phyloP scores from a whole-genome alignment of 2,329 filamentous ascomycete genomes.

The Thielaviopsis musarum region DNA sequence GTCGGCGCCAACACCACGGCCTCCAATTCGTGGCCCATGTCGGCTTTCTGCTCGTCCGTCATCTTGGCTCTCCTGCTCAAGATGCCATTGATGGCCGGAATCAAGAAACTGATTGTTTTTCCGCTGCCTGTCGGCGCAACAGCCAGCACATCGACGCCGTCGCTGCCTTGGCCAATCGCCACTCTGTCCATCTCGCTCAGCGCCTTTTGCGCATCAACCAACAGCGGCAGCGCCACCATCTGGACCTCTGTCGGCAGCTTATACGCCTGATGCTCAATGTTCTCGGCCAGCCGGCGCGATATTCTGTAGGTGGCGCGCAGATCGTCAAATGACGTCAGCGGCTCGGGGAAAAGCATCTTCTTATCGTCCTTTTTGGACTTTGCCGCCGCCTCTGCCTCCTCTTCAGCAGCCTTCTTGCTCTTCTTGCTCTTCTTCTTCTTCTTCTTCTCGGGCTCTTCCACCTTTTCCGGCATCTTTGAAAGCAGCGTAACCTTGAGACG shows the following conservation, averaged over 20 bases:
- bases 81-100: slow-evolving; percentile 69
- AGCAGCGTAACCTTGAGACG: slow-evolving; percentile 72
- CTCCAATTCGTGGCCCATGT: slow-evolving; percentile 34
- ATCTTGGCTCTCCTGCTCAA: slow-evolving; percentile 37
- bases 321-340: slow-evolving; percentile 60
- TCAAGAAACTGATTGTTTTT: slow-evolving; percentile 85
- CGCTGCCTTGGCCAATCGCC: slow-evolving; percentile 14
- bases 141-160: slow-evolving; percentile 51
- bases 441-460: slow-evolving; percentile 31
- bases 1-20: slow-evolving; percentile 63
- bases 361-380: slow-evolving; percentile 33
- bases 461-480: slow-evolving; percentile 20
- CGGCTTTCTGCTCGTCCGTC: slow-evolving; percentile 20
- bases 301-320: slow-evolving; percentile 57
- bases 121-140: slow-evolving; percentile 92
- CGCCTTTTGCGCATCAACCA: slow-evolving; percentile 43
- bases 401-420: slow-evolving; percentile 29
- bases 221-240: slow-evolving; percentile 64
- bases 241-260: slow-evolving; percentile 85
- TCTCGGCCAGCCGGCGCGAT: slow-evolving; percentile 55
- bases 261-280: slow-evolving; percentile 73
- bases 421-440: slow-evolving; percentile 31
- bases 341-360: slow-evolving; percentile 57
- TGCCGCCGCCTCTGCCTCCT: slow-evolving; percentile 13
- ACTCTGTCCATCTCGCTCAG: slow-evolving; percentile 18